A percentile compares a stretch with the other conserved stretches of the same genome.
Evolutionary conservation across 257 asterid species (phyloP).

Genomic region (Fraxinus pennsylvanica): DNA sequence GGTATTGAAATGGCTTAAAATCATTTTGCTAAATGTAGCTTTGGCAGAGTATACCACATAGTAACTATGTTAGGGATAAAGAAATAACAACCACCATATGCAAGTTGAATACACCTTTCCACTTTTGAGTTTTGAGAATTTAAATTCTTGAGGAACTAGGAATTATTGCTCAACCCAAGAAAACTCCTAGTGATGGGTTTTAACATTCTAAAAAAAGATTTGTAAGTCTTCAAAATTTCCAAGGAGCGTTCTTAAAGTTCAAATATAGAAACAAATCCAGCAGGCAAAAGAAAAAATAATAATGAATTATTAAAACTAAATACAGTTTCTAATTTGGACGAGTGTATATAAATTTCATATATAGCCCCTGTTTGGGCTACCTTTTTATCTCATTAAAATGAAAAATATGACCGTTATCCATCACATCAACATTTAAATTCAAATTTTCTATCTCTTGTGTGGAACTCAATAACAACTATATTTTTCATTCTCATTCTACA

Average conservation of each 20-base stretch:
- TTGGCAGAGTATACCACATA: not conserved
- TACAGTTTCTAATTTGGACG: not conserved
- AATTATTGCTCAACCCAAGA: not conserved
- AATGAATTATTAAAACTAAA: not conserved
- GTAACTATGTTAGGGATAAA: not conserved
- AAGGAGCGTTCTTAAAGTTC: not conserved
- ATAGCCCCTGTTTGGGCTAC: not conserved
- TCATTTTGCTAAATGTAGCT: slow-evolving; percentile 10
- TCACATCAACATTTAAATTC: too few species aligned
- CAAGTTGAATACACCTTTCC: not conserved
- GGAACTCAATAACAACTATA: too few species aligned
- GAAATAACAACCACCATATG: not conserved
- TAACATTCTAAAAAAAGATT: not conserved
- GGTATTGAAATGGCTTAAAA: slow-evolving; percentile 11
- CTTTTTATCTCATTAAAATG: too few species aligned
- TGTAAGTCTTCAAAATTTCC: not conserved
- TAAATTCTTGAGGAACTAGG: not conserved
- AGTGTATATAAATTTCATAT: not conserved
- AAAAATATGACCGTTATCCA: too few species aligned
- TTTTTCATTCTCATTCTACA: too few species aligned
- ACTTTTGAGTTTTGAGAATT: not conserved
- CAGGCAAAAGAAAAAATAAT: not conserved
- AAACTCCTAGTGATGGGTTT: not conserved
- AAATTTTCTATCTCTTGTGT: too few species aligned
- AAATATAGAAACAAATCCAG: not conserved